Evolutionary conservation across 768 basidiomycete genomes (phyloP), one percentile per base, ranked within the genome.

Genomic region (Cubamyces lactineus): DNA sequence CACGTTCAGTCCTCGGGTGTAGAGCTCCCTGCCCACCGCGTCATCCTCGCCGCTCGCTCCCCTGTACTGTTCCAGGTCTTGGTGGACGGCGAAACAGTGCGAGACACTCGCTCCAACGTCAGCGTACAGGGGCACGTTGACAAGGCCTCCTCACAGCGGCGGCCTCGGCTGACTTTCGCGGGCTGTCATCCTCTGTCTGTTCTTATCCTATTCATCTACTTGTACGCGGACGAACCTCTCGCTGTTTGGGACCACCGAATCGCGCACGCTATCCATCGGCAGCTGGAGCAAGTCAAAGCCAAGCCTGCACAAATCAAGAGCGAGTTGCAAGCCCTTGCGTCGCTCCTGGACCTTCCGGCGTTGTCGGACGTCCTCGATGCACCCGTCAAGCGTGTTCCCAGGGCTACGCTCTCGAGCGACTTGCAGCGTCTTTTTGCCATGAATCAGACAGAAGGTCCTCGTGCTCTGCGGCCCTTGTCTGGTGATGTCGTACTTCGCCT

Each of bases 181-280:
- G 85, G 85, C 1, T 85, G 84, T 62, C 83, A 86, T 47, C 80
- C 88, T 0, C 75, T 96, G 7, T 77, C 92, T 0, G 73, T 89
- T 16, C 82, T 97, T 16, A 80, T 96, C 21, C 77, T 98, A 19
- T 72, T 97, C 19, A 82, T 86, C 23, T 98, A 94, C 69, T 74
- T 98, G n/a, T 98, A 98, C 74, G 83, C 91, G 1, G 96, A 99
- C 71, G 83, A 87, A 42, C 73, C 96, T 1, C 77, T 92, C 12
- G 86, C 92, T 0, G 73, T 95, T 15, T 96, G 94, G 92, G 95
- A 98, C 71, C 79, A 80, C 13, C 84, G 94, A 17, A 79, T 92
- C 12, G 79, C 76, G 0, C 59, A 58, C 38, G 71, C 75, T 1
- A 73, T 89, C 2, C 77, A 79, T 26, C 70, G 67, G 5, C 74